A percentile compares a stretch with the other conserved stretches of the same genome.
These are phyloP conservation scores for Pseudogymnoascus sp. DNA, from an alignment of 2,329 filamentous ascomycete genomes.

Conservation along the genomic window DNA sequence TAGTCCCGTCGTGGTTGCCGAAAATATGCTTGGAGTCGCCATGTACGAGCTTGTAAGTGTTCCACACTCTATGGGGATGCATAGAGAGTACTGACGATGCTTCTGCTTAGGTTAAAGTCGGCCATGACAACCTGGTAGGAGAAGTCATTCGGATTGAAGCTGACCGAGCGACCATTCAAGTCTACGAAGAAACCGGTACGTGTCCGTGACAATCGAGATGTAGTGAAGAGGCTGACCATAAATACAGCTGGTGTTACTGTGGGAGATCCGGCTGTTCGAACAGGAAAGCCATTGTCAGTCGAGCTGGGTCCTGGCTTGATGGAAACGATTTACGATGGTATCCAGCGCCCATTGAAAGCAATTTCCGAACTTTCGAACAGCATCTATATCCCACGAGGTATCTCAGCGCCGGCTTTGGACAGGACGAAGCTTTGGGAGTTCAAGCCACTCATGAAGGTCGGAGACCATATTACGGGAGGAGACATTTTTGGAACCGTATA, in stretches of 20 bases:
- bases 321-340: slow-evolving; percentile 99
- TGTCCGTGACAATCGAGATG: slow-evolving; percentile 4
- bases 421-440: slow-evolving; percentile 95
- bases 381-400: slow-evolving; percentile 97
- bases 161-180: slow-evolving; percentile 95
- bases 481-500: slow-evolving; percentile 93
- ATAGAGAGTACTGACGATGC: not conserved
- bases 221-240: slow-evolving; percentile 16
- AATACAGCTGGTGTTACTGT: slow-evolving; percentile 80
- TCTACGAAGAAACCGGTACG: slow-evolving; percentile 96
- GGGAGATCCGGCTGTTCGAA: slow-evolving; percentile 84
- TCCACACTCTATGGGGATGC: slow-evolving; percentile 26
- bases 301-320: slow-evolving; percentile 94
- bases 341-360: slow-evolving; percentile 84
- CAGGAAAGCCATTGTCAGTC: slow-evolving; percentile 93
- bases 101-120: slow-evolving; percentile 68
- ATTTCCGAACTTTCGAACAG: slow-evolving; percentile 72
- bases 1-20: slow-evolving; percentile 89
- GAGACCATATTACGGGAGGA: slow-evolving; percentile 93
- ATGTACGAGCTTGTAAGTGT: slow-evolving; percentile 92
- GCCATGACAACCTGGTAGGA: slow-evolving; percentile 84
- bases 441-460: slow-evolving; percentile 82
- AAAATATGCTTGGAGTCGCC: slow-evolving; percentile 97
- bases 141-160: slow-evolving; percentile 97
- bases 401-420: slow-evolving; percentile 79